A percentile compares a stretch with the other conserved stretches of the same genome.
phyloP scores from a whole-genome alignment of 192 early-diverging fungal species.

The Coemansia sp. region DNA sequence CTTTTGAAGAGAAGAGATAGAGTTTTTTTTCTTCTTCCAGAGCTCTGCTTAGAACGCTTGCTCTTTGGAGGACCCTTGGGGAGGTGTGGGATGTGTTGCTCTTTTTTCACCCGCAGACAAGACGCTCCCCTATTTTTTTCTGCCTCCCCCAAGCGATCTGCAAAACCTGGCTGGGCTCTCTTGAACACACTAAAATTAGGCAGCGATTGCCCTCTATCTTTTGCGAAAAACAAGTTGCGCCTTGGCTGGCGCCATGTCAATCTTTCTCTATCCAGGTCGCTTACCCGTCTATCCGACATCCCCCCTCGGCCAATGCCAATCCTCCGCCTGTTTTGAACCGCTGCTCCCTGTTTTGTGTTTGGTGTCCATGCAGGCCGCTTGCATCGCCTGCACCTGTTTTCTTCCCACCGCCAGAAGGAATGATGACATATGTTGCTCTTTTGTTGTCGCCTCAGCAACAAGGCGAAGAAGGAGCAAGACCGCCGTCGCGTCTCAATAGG shows the following conservation, averaged over 20 bases:
- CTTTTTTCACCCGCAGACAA: conserved; percentile 5
- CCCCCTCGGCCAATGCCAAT: neutral
- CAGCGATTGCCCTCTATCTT: conserved; percentile 20
- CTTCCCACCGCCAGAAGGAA: neutral
- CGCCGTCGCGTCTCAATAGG: neutral
- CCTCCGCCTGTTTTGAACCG: neutral
- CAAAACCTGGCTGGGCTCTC: neutral
- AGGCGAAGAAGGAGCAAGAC: neutral
- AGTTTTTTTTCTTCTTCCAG: neutral
- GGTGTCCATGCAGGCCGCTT: conserved; percentile 7
- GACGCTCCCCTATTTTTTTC: neutral
- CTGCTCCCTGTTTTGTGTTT: neutral
- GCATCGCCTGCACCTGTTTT: conserved; percentile 4
- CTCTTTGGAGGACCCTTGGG: neutral
- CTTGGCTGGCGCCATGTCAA: neutral
- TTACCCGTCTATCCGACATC: conserved; percentile 1
- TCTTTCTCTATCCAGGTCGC: neutral
- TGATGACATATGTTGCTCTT: conserved; percentile 5
- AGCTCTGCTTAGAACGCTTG: neutral
- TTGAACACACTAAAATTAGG: conserved; percentile 23
- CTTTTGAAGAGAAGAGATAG: conserved; percentile 4
- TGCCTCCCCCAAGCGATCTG: neutral
- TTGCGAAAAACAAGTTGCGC: neutral
- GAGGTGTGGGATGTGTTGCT: neutral
- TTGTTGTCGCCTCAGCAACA: neutral